phyloP scores from a whole-genome alignment of 2,329 filamentous ascomycete species.

The Stemphylium vesicarium region DNA sequence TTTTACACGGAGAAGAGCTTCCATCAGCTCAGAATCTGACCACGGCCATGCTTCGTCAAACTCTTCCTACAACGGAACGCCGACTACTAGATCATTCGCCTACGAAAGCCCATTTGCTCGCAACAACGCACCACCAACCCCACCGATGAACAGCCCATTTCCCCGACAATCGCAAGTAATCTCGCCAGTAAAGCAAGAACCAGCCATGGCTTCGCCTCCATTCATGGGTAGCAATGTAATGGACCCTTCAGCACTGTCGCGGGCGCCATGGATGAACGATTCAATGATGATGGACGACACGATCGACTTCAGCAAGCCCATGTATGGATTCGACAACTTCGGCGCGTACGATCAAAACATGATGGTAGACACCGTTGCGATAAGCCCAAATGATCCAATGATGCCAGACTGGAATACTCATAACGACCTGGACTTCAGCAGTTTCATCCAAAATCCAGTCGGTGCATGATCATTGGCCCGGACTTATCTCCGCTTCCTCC shows the following conservation, averaged over 20 bases:
- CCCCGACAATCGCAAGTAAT: constrained; percentile 43
- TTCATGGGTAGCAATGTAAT: constrained; percentile 40
- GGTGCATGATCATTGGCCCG: constrained; percentile 37
- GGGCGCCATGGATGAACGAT: constrained; percentile 40
- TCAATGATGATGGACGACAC: constrained; percentile 47
- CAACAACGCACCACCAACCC: constrained; percentile 46
- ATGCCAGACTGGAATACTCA: constrained; percentile 46
- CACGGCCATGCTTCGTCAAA: constrained; percentile 54
- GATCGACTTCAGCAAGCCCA: constrained; percentile 43
- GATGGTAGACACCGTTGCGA: constrained; percentile 43
- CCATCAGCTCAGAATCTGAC: constrained; percentile 64
- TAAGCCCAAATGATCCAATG: constrained; percentile 40
- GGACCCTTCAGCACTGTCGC: constrained; percentile 40
- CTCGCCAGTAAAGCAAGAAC: constrained; percentile 40
- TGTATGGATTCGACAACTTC: constrained; percentile 43
- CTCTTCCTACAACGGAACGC: constrained; percentile 49
- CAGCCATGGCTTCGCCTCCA: constrained; percentile 35
- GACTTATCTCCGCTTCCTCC: constrained; percentile 23
- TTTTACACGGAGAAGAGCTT: constrained; percentile 60
- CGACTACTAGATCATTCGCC: constrained; percentile 41
- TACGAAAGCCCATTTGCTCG: constrained; percentile 42
- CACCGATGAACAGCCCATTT: constrained; percentile 49
- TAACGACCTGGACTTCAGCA: constrained; percentile 46
- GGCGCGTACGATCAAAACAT: constrained; percentile 40
- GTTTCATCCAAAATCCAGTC: constrained; percentile 46